These are phyloP conservation scores for Solanum hybrid DNA, from an alignment of 305 asterid genomes.

Conservation along the genomic window DNA sequence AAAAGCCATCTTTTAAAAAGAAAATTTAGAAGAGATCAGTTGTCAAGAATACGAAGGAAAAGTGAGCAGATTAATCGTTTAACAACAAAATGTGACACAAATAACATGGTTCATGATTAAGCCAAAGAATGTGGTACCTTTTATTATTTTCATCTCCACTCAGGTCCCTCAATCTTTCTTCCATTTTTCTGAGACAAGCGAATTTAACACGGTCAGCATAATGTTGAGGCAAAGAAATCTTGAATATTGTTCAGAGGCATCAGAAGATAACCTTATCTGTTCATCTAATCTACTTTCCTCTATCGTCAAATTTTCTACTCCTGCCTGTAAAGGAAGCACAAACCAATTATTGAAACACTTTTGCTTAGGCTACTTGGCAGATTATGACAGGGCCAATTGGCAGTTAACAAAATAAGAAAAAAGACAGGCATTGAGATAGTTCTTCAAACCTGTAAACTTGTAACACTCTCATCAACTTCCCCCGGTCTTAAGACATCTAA, in stretches of 20 bases:
- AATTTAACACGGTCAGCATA: background rate
- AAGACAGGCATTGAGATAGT: background rate
- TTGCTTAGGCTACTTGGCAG: background rate
- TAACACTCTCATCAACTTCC: conserved; percentile 56
- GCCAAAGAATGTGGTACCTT: conserved; percentile 3
- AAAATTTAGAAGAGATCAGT: background rate
- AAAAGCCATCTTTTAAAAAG: conserved; percentile 57
- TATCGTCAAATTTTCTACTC: conserved; percentile 51
- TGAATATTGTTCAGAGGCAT: background rate
- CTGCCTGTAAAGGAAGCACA: conserved; percentile 49
- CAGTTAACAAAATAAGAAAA: background rate
- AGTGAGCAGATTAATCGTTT: background rate
- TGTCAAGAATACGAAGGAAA: background rate
- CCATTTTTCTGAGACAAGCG: conserved; percentile 11
- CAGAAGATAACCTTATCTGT: conserved; percentile 10
- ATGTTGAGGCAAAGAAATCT: background rate
- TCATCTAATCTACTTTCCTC: conserved; percentile 57
- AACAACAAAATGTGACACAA: background rate
- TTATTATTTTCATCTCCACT: conserved; percentile 16
- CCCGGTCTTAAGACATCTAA: conserved; percentile 75
- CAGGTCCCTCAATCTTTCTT: conserved; percentile 10
- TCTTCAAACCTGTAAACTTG: conserved; percentile 61
- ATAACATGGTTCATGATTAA: background rate
- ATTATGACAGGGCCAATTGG: background rate
- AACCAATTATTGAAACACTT: background rate